phyloP scores from a whole-genome alignment of 805 yeast genomes.

The Debaryomyces maramus region DNA sequence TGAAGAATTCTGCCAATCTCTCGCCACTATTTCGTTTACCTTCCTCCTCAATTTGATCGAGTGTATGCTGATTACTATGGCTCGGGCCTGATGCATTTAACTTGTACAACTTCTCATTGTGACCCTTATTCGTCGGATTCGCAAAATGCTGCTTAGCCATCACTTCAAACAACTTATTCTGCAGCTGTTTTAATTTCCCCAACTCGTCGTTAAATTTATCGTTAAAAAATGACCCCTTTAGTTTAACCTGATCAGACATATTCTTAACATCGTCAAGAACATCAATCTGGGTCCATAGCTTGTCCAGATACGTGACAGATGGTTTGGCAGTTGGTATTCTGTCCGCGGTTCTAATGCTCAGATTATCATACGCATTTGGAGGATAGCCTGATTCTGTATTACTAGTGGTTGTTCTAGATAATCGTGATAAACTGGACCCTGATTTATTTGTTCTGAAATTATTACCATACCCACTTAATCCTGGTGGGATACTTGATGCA shows the following conservation, averaged over 20 bases:
- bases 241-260: conserved; percentile 48
- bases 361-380: conserved; percentile 8
- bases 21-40: conserved; percentile 25
- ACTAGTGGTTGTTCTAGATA: conserved; percentile 20
- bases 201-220: conserved; percentile 52
- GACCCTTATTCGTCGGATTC: conserved; percentile 6
- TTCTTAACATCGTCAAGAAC: conserved; percentile 75
- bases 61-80: conserved; percentile 12
- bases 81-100: conserved; percentile 14
- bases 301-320: conserved; percentile 66
- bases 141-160: conserved; percentile 27
- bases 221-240: conserved; percentile 51
- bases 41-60: conserved; percentile 12
- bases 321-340: conserved; percentile 56
- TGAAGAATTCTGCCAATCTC: conserved; percentile 26
- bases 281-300: conserved; percentile 85
- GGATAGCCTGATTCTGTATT: conserved; percentile 14
- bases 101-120: conserved; percentile 1
- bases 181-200: conserved; percentile 55
- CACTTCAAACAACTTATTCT: conserved; percentile 38
- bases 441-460: conserved; percentile 13
- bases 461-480: neutral
- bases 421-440: conserved; percentile 12
- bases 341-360: conserved; percentile 34
- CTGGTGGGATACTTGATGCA: conserved; percentile 6